A percentile compares a stretch with the other conserved stretches of the same genome.
phyloP scores from a whole-genome alignment of 225 moss, liverwort and hornwort genomes.

The Neckera pumila region DNA sequence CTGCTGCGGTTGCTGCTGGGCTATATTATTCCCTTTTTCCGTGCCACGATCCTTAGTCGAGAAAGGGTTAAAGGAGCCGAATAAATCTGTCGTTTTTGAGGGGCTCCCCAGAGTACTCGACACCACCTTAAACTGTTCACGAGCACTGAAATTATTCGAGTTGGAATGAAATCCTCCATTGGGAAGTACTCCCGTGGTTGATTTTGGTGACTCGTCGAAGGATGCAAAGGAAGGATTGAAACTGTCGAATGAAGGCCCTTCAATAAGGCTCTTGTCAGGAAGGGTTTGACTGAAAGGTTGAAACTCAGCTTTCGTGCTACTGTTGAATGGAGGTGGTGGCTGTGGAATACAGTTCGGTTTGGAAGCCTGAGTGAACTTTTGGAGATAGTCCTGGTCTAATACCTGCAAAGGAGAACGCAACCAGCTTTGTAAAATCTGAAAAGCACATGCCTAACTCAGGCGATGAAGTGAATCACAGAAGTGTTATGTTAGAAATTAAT shows the following conservation, averaged over 20 bases:
- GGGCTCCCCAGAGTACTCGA: not conserved
- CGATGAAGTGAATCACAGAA: not conserved
- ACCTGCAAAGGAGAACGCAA: slow-evolving; percentile 3
- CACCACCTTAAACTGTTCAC: not conserved
- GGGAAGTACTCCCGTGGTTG: not conserved
- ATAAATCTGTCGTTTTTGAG: not conserved
- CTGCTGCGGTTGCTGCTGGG: not conserved
- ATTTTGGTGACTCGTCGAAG: slow-evolving; percentile 17
- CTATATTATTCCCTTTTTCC: not conserved
- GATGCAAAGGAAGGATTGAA: slow-evolving; percentile 26
- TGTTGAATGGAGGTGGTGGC: not conserved
- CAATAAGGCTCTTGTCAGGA: not conserved
- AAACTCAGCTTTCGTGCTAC: slow-evolving; percentile 1
- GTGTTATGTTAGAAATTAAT: not conserved
- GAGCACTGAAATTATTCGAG: not conserved
- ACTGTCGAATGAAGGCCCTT: not conserved
- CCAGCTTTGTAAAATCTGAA: not conserved
- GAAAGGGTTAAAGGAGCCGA: slow-evolving; percentile 18
- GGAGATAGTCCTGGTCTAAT: not conserved
- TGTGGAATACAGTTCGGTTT: not conserved
- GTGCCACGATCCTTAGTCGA: not conserved
- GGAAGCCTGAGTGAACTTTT: not conserved
- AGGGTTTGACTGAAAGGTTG: slow-evolving; percentile 3
- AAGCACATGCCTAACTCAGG: not conserved
- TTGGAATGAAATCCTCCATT: not conserved